Evolutionary conservation across 345 rosid species (phyloP).

Genomic region (Rubroshorea leprosula): DNA sequence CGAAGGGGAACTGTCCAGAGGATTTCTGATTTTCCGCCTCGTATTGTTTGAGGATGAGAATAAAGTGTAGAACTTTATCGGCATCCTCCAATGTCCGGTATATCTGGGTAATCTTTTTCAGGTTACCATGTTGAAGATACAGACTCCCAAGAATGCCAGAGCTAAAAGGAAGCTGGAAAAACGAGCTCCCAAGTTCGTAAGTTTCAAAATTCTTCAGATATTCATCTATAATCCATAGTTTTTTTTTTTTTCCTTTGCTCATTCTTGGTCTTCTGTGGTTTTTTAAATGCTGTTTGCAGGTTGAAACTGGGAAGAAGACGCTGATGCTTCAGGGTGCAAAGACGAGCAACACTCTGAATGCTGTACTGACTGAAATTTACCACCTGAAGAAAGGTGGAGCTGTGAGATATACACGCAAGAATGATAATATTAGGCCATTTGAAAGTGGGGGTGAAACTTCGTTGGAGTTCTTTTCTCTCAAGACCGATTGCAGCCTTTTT

Average conservation of each 20-base stretch:
- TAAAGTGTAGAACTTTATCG: neutral
- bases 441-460: constrained; percentile 93
- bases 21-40: too few relatives aligned
- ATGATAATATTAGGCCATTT: constrained; percentile 86
- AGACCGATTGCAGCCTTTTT: constrained; percentile 89
- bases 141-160: constrained; percentile 49
- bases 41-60: too few relatives aligned
- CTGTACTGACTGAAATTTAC: constrained; percentile 57
- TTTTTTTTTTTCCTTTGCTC: too few relatives aligned
- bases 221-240: too few relatives aligned
- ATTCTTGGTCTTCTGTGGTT: neutral
- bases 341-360: constrained; percentile 60
- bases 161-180: constrained; percentile 60
- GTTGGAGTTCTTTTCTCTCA: constrained; percentile 82
- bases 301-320: constrained; percentile 91
- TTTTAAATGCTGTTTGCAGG: constrained; percentile 28
- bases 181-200: constrained; percentile 80
- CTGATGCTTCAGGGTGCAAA: constrained; percentile 90
- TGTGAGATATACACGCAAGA: constrained; percentile 75
- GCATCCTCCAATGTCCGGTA: neutral
- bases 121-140: constrained; percentile 49
- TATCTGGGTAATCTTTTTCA: neutral
- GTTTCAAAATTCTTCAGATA: constrained; percentile 10
- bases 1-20: too few relatives aligned
- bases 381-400: constrained; percentile 73